A percentile compares a stretch with the other conserved stretches of the same genome.
phyloP scores from a whole-genome alignment of 1,139 yeast species.

The Kurtzmaniella quercitrusa region DNA sequence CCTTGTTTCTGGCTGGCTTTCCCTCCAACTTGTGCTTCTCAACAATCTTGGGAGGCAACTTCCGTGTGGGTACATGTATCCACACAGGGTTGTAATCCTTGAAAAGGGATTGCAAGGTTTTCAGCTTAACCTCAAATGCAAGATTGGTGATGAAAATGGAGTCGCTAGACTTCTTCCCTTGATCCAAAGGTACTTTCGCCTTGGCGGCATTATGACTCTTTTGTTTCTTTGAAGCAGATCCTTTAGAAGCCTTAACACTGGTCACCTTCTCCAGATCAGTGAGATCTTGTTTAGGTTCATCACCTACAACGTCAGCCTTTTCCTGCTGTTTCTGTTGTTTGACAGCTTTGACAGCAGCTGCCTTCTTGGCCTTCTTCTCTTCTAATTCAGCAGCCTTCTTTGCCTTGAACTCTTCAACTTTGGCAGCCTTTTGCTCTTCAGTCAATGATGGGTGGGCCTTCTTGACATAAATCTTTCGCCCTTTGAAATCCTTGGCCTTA shows the following conservation, averaged over 20 bases:
- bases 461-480: conserved; percentile 45
- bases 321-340: conserved; percentile 12
- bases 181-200: conserved; percentile 36
- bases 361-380: conserved; percentile 5
- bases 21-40: conserved; percentile 35
- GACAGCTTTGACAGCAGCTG: conserved; percentile 5
- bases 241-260: conserved; percentile 7
- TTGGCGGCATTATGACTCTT: conserved; percentile 9
- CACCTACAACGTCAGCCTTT: conserved; percentile 10
- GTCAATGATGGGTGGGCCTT: conserved; percentile 52
- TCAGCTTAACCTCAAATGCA: conserved; percentile 43
- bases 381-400: conserved; percentile 25
- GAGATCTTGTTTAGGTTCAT: conserved; percentile 4
- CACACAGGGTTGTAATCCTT: conserved; percentile 46
- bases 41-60: conserved; percentile 36
- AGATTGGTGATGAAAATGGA: conserved; percentile 59
- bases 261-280: background rate
- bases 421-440: conserved; percentile 41
- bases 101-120: conserved; percentile 42
- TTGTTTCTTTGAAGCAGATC: conserved; percentile 6
- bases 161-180: conserved; percentile 51
- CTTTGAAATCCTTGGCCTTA: conserved; percentile 42
- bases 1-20: conserved; percentile 47
- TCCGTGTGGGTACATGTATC: conserved; percentile 55
- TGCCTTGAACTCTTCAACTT: conserved; percentile 33